Conservation (phyloP, 2,329 filamentous ascomycete genomes). For the Sporothrix inflata region DNA sequence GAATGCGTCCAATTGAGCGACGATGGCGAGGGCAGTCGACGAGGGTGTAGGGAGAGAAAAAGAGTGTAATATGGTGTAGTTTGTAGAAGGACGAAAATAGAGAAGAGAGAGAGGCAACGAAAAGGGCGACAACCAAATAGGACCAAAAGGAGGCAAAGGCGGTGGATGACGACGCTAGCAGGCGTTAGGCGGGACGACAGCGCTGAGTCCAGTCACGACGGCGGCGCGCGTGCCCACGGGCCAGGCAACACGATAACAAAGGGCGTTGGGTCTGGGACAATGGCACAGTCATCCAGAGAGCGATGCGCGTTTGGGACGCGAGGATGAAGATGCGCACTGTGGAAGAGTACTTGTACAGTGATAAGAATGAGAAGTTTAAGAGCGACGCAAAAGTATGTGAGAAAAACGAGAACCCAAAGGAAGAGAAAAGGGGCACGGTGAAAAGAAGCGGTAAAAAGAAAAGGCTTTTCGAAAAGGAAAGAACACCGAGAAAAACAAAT, state of each 20-base stretch:
- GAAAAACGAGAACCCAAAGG: not conserved
- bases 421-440: not conserved
- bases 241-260: slow-evolving; percentile 23
- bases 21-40: not conserved
- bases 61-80: not conserved
- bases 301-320: not conserved
- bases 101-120: slow-evolving; percentile 13
- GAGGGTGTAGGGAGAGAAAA: not conserved
- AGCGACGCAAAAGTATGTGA: not conserved
- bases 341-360: not conserved
- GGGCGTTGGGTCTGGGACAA: not conserved
- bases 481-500: slow-evolving; percentile 15
- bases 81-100: not conserved
- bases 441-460: not conserved
- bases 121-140: slow-evolving; percentile 16
- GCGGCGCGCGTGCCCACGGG: slow-evolving; percentile 22
- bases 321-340: not conserved
- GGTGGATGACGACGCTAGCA: slow-evolving; percentile 32
- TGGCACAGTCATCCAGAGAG: slow-evolving; percentile 13
- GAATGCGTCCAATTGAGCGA: not conserved
- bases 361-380: not conserved
- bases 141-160: slow-evolving; percentile 26
- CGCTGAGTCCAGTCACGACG: slow-evolving; percentile 20
- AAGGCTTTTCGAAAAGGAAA: not conserved
- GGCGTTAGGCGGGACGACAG: slow-evolving; percentile 11